Conservation (phyloP, 352 stramenopile genomes). For the Sclerospora graminicola region DNA sequence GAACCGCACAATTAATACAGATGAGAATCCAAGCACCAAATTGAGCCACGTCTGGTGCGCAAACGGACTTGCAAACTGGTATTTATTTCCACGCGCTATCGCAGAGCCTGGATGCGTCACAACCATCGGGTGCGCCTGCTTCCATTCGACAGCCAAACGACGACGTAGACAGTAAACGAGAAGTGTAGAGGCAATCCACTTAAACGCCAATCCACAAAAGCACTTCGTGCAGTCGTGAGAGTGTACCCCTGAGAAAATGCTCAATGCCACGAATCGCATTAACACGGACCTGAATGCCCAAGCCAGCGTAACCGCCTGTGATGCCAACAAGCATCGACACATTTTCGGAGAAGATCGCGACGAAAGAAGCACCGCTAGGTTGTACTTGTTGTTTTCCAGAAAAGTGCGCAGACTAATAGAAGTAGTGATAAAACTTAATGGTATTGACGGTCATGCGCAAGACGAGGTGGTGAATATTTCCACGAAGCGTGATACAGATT, state of each 20-base stretch:
- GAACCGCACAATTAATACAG: constrained; percentile 53
- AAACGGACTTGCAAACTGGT: constrained; percentile 76
- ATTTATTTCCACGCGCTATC: constrained; percentile 21
- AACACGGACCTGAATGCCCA: constrained; percentile 68
- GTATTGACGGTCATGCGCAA: constrained; percentile 26
- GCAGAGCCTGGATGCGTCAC: constrained; percentile 11
- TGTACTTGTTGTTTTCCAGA: constrained; percentile 49
- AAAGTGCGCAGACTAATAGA: constrained; percentile 26
- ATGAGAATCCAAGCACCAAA: constrained; percentile 48
- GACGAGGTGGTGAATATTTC: constrained; percentile 69
- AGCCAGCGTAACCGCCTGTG: constrained; percentile 73
- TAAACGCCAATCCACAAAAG: constrained; percentile 12
- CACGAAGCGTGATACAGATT: constrained; percentile 79
- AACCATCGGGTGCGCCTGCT: constrained; percentile 24
- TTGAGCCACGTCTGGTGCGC: constrained; percentile 53
- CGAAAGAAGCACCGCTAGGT: constrained; percentile 57
- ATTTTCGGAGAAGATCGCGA: constrained; percentile 83
- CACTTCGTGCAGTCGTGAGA: constrained; percentile 24
- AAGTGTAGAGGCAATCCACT: constrained; percentile 77
- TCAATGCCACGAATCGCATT: constrained; percentile 7
- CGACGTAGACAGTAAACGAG: constrained; percentile 65
- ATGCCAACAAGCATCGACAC: constrained; percentile 84
- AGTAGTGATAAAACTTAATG: constrained; percentile 10
- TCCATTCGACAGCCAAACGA: constrained; percentile 34
- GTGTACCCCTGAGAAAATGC: constrained; percentile 16